Conservation (phyloP, 2,329 filamentous ascomycete genomes). For the Aspergillaceae sp. region DNA sequence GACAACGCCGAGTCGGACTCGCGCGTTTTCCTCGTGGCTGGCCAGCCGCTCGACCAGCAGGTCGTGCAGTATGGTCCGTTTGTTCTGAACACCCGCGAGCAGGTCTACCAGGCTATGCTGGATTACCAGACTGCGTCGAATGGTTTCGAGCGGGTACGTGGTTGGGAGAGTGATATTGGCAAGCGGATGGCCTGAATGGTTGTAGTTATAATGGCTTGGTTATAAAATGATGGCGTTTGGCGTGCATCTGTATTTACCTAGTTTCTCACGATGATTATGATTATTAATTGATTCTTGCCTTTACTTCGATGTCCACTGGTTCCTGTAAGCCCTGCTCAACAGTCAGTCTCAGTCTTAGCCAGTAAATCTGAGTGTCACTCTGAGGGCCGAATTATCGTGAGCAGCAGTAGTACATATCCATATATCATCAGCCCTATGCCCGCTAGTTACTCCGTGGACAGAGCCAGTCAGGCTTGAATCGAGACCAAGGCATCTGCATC, state of each 20-base stretch:
- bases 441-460: no score
- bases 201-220: no score
- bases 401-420: no score
- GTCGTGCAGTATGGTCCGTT: slow-evolving; percentile 81
- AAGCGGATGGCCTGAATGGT: slow-evolving; percentile 52
- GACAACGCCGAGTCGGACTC: slow-evolving; percentile 51
- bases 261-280: background rate
- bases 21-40: slow-evolving; percentile 59
- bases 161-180: slow-evolving; percentile 81
- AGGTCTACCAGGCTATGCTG: slow-evolving; percentile 66
- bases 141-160: slow-evolving; percentile 69
- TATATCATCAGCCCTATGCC: no score
- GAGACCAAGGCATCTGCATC: no score
- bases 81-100: slow-evolving; percentile 63
- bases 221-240: background rate
- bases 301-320: background rate
- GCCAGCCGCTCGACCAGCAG: slow-evolving; percentile 69
- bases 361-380: background rate
- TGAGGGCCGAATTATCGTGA: no score
- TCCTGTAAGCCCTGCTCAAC: background rate
- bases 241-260: background rate
- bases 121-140: slow-evolving; percentile 67
- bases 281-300: background rate
- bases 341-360: background rate
- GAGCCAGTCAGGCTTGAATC: no score